Evolutionary conservation across 331 rosid species (phyloP), one percentile per base, ranked within the genome.

Genomic region (Quercus tomentella): DNA sequence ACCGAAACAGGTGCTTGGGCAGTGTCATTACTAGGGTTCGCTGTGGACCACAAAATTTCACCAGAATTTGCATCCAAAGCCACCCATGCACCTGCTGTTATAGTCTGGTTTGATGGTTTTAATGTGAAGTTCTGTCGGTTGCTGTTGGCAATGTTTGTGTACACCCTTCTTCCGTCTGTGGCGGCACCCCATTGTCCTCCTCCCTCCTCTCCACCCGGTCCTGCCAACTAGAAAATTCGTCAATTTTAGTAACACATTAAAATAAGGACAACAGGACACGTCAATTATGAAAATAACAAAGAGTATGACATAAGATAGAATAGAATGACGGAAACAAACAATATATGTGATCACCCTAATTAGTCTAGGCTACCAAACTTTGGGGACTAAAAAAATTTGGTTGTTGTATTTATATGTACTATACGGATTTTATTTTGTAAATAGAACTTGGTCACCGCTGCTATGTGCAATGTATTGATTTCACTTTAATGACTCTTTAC

Each of bases 171-270:
- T 3, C 86, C 86, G 41, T 87, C 86, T 14, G 90, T 72, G 62
- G 90, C 88, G 1, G 88, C 83, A 10, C 84, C 88, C 86, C 86
- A 78, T 9, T 63, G 35, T 30, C 87, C 90, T 12, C 89, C 89
- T 70, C 89, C 83, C 25, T 74, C 85, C 9, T 57, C 61, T 35
- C 85, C 70, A 4, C 82, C 89, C 1, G 87, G 85, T 30, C 85
- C 85, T 0, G 87, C 83, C 75, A 77, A 65, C 89, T 83, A 7
- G 77, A 14, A 55, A 61, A 72, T 55, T 33, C 43, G 35, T 9
- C 33, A 5, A 11, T 23, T 33, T n/a, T 55, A 67, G 26, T 67
- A 18, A 33, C 7, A 58, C 10, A 1, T 60, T 7, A 37, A 35
- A 37, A 37, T 37, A 37, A 37, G 0, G 37, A 31, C 35, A 30